A percentile compares a stretch with the other conserved stretches of the same genome.
These are phyloP conservation scores for Kwoniella bestiolae DNA, from an alignment of 768 basidiomycete species.

Conservation along the genomic window DNA sequence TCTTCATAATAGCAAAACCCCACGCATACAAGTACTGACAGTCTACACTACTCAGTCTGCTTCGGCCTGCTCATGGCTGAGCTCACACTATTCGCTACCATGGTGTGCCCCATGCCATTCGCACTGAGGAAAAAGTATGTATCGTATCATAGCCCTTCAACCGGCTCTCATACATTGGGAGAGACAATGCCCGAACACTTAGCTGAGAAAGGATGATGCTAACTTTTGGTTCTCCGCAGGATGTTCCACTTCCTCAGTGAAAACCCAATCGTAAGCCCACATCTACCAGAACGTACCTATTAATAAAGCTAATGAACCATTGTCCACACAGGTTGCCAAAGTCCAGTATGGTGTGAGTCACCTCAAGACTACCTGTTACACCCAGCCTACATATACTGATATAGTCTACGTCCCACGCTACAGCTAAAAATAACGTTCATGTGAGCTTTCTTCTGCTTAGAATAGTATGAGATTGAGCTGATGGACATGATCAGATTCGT, in stretches of 20 bases:
- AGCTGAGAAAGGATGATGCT: neutral
- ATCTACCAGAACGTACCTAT: slow-evolving; percentile 60
- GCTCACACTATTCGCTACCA: slow-evolving; percentile 53
- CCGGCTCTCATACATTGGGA: too few relatives aligned
- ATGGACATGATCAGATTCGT: slow-evolving; percentile 65
- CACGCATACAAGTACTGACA: neutral
- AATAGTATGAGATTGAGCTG: too few relatives aligned
- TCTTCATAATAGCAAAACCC: too few relatives aligned
- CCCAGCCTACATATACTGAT: too few relatives aligned
- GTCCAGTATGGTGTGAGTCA: slow-evolving; percentile 71
- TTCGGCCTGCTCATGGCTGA: slow-evolving; percentile 78
- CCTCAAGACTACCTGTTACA: neutral
- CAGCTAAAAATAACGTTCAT: slow-evolving; percentile 90
- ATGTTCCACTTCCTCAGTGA: slow-evolving; percentile 62
- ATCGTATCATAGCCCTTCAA: too few relatives aligned
- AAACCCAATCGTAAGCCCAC: slow-evolving; percentile 68
- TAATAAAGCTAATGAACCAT: slow-evolving; percentile 11
- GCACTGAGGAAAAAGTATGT: slow-evolving; percentile 61
- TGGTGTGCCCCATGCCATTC: slow-evolving; percentile 74
- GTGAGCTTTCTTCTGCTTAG: slow-evolving; percentile 63
- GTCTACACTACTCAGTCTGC: slow-evolving; percentile 59
- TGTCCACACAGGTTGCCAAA: slow-evolving; percentile 68
- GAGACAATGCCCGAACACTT: neutral
- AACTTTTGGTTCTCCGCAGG: slow-evolving; percentile 18
- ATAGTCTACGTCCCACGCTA: neutral